Conservation (phyloP, 441 rosid species). For the Syzygium syzygioides region DNA sequence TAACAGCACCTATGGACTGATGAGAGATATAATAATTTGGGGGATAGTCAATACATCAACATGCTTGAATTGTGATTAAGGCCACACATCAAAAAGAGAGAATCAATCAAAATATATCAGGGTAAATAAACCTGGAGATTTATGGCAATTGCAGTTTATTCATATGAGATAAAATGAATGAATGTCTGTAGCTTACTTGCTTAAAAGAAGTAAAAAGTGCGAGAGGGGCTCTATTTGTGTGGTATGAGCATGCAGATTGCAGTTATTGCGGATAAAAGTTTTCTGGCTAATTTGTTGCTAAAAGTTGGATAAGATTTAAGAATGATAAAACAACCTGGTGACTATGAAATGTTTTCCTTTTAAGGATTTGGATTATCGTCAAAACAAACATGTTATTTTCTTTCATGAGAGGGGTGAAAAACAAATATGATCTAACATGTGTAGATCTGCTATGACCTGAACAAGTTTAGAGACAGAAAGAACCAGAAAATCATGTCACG, state of each 20-base stretch:
- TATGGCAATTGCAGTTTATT: not conserved
- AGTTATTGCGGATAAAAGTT: not conserved
- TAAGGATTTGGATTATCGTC: not conserved
- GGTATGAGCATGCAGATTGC: not conserved
- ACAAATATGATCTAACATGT: not conserved
- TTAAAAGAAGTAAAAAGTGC: not conserved
- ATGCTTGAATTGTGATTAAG: not conserved
- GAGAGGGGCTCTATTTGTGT: not conserved
- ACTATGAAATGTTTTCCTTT: not conserved
- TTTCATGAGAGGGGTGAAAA: not conserved
- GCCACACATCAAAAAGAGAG: not conserved
- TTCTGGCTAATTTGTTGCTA: not conserved
- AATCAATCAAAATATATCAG: not conserved
- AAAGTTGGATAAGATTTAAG: not conserved
- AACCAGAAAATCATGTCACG: not conserved
- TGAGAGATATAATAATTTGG: not conserved
- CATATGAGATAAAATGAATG: not conserved
- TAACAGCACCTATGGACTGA: slow-evolving; percentile 53
- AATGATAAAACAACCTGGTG: not conserved
- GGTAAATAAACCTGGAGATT: not conserved
- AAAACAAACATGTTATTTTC: not conserved
- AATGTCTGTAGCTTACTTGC: not conserved
- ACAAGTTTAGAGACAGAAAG: not conserved
- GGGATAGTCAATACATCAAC: not conserved
- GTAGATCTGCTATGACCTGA: not conserved